Conservation (phyloP, 176 grass and related monocot genomes). For the Eleusine indica region DNA sequence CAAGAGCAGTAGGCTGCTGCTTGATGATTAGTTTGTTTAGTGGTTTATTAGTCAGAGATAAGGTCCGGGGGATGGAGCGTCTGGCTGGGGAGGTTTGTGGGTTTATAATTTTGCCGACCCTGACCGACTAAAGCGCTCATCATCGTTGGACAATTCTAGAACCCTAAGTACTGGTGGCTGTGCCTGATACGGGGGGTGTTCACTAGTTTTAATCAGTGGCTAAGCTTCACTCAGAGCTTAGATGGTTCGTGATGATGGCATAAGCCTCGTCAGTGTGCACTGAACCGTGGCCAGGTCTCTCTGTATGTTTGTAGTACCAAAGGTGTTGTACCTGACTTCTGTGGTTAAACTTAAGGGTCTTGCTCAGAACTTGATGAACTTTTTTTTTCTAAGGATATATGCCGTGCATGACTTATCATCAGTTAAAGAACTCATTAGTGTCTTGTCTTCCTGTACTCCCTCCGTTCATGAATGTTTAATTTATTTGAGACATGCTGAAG, state of each 20-base stretch:
- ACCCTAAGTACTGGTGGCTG: conserved; percentile 40
- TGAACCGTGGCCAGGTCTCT: background rate
- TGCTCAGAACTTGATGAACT: background rate
- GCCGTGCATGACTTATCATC: background rate
- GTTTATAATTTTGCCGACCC: conserved; percentile 70
- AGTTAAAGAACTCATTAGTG: background rate
- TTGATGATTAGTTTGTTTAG: conserved; percentile 46
- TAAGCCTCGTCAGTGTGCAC: background rate
- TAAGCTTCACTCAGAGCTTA: conserved; percentile 23
- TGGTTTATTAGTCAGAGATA: conserved; percentile 43
- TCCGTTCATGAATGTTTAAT: too few relatives aligned
- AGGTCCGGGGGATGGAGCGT: background rate
- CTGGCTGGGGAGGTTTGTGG: conserved; percentile 27
- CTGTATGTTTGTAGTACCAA: background rate
- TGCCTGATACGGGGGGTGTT: conserved; percentile 22
- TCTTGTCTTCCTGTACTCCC: background rate
- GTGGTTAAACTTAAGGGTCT: background rate
- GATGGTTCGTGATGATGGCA: conserved; percentile 10
- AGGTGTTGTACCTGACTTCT: background rate
- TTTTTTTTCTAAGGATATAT: background rate
- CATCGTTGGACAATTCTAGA: conserved; percentile 49
- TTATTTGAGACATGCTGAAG: too few relatives aligned
- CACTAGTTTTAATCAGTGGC: conserved; percentile 43
- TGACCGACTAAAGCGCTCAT: conserved; percentile 54
- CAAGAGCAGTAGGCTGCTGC: conserved; percentile 36